A percentile compares a stretch with the other conserved stretches of the same genome.
These are phyloP conservation scores for Canavalia gladiata DNA, from an alignment of 306 rosid genomes.

Conservation along the genomic window DNA sequence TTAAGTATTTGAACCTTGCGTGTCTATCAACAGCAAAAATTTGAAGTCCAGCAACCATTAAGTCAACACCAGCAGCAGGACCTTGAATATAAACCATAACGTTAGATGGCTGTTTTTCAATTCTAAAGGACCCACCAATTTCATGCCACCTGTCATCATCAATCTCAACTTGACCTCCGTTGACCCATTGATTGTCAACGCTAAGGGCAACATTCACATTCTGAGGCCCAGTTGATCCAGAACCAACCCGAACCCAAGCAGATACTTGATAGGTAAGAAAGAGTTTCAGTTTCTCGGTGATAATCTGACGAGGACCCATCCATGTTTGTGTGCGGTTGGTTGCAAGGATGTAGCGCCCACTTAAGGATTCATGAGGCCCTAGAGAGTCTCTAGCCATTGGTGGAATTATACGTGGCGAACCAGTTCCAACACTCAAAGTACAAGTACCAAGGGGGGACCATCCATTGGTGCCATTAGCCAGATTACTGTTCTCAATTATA, in stretches of 20 bases:
- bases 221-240: slow-evolving; percentile 77
- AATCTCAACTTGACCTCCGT: slow-evolving; percentile 81
- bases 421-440: slow-evolving; percentile 71
- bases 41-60: slow-evolving; percentile 93
- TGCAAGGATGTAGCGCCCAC: slow-evolving; percentile 75
- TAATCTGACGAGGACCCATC: slow-evolving; percentile 97
- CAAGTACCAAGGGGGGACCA: slow-evolving; percentile 95
- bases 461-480: slow-evolving; percentile 72
- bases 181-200: slow-evolving; percentile 94
- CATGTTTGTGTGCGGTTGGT: slow-evolving; percentile 90
- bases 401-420: slow-evolving; percentile 88
- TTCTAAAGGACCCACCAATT: slow-evolving; percentile 92
- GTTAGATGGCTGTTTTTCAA: slow-evolving; percentile 87
- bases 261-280: slow-evolving; percentile 90
- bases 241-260: slow-evolving; percentile 85
- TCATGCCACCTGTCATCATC: slow-evolving; percentile 81
- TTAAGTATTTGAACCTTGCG: slow-evolving; percentile 75
- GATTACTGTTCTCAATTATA: slow-evolving; percentile 80
- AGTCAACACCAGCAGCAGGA: slow-evolving; percentile 82
- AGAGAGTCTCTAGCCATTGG: slow-evolving; percentile 97
- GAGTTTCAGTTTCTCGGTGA: slow-evolving; percentile 80
- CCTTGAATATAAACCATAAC: slow-evolving; percentile 91
- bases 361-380: slow-evolving; percentile 76
- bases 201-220: slow-evolving; percentile 74
- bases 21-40: slow-evolving; percentile 87